Evolutionary conservation across 2,329 filamentous ascomycete genomes (phyloP), one percentile per base, ranked within the genome.

Genomic region (Huntiella decipiens): DNA sequence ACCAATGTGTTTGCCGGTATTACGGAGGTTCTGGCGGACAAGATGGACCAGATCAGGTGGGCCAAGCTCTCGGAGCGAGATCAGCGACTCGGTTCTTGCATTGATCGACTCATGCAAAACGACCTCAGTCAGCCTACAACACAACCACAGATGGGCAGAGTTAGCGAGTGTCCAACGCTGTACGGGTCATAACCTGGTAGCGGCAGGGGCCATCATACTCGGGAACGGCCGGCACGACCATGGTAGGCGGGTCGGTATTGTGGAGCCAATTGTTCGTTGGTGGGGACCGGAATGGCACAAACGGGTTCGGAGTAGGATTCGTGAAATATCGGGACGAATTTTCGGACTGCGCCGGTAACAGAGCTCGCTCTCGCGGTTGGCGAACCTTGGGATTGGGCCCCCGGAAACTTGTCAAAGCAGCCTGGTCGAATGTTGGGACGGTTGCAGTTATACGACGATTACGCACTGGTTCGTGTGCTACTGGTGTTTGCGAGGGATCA

Each of bases 1-100:
- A 50, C 91, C 91, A 51, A 78, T 79, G 82, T 71, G 73, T 57
- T 73, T 77, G 43, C 63, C 66, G 32, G 68, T 62, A 55, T 71
- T 76, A 54, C 73, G 66, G 41, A 71, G 62, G 44, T 68, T 66
- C 56, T 77, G 73, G 61, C 95, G 96, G 56, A 94, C 75, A 48
- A 98, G 73, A 64, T 98, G 91, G 35, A 96, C 88, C 22, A 98
- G 73, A 63, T 98, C 91, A 45, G 91, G 91, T 19, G 91, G 91
- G 37, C 91, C 91, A 48, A 98, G 74, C 70, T 98, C 91, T 58
- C 91, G 82, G 52, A 98, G 71, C 41, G 77, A 75, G 54, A 81
- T 72, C 35, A 98, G 73, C 38, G 82, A 82, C 59, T 98, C 91
- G 55, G 88, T 93, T 61, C 91, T 80, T 55, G 86, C 79, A 59